These are phyloP conservation scores for Xerocomus cyaneibrunnescens DNA, from an alignment of 1,284 basidiomycete genomes.

Conservation along the genomic window DNA sequence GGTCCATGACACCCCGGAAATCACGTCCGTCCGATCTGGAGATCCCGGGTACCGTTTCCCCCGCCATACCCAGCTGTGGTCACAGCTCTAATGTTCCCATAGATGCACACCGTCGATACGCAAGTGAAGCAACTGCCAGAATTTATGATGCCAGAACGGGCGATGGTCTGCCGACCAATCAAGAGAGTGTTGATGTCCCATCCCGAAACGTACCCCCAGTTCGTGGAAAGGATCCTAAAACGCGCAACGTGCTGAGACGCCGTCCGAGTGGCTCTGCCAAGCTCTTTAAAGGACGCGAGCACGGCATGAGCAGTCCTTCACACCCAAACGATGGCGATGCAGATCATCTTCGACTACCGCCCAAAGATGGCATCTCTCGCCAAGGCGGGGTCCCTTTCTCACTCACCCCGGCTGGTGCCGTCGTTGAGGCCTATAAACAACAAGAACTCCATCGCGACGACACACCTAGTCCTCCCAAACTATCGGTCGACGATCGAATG, in stretches of 20 bases:
- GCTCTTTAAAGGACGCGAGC: conserved; percentile 23
- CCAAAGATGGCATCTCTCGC: not conserved
- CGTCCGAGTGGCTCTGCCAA: conserved; percentile 41
- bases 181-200: conserved; percentile 13
- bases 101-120: conserved; percentile 24
- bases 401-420: conserved; percentile 57
- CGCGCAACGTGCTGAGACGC: conserved; percentile 48
- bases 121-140: conserved; percentile 16
- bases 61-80: conserved; percentile 3
- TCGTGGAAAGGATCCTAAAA: conserved; percentile 26
- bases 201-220: conserved; percentile 1
- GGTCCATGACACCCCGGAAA: conserved; percentile 19
- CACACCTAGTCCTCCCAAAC: conserved; percentile 1
- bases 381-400: not conserved
- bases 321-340: not conserved
- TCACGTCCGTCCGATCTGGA: conserved; percentile 26
- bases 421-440: conserved; percentile 58
- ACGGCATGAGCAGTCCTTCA: conserved; percentile 10
- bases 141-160: not conserved
- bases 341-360: not conserved
- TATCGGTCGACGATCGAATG: conserved; percentile 12
- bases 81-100: not conserved
- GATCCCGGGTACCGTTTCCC: conserved; percentile 15
- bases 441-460: conserved; percentile 40
- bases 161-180: conserved; percentile 3